Base-by-base conservation (phyloP, 371 early-diverging fungal species). In the Mortierella sp. region DNA sequence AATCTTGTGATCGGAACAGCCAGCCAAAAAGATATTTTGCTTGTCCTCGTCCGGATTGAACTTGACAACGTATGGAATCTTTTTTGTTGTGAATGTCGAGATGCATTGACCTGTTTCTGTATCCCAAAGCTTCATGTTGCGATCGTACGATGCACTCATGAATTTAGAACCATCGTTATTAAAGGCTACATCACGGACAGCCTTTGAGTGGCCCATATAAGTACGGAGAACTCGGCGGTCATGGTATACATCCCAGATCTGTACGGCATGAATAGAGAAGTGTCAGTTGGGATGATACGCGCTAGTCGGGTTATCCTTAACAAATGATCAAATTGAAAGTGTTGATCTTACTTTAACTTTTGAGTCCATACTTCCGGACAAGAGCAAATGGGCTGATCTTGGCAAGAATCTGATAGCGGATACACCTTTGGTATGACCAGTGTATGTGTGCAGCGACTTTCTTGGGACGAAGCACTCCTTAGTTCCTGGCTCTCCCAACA, bases 101-200 rank as follows among this genome's bases (percentile, higher is more conserved):
- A 95, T 91, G 74, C 98, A 98, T 85, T 95, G 82, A 40, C 97
- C 88, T 22, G 98, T 98, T 74, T 98, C 98, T 0, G 98, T 97
- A 81, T 99, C 99, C 98, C 98, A 99, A 45, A 96, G 83, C 82
- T 98, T 98, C 35, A 96, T 88, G 70, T 89, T 93, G 64, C 91
- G 90, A 83, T 99, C 99, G 73, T 96, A 97, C 61, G 94, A 91
- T 34, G 96, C 94, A 77, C 93, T 94, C 47, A 99, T 70, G 75
- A 99, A 98, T 49, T 86, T 73, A 8, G 86, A 80, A 26, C 99
- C 98, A 74, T 94, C 93, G 75, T 92, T 94, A 53, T 88, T 92
- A 85, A 98, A 99, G n/a, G 89, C 88, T 53, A 98, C 90, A 76
- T 97, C 98, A 23, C 96, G 89, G 7, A 98, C 96, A 2, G 93